Base-by-base conservation (phyloP, 2,329 filamentous ascomycete genomes). In the Fusarium ramigenum region DNA sequence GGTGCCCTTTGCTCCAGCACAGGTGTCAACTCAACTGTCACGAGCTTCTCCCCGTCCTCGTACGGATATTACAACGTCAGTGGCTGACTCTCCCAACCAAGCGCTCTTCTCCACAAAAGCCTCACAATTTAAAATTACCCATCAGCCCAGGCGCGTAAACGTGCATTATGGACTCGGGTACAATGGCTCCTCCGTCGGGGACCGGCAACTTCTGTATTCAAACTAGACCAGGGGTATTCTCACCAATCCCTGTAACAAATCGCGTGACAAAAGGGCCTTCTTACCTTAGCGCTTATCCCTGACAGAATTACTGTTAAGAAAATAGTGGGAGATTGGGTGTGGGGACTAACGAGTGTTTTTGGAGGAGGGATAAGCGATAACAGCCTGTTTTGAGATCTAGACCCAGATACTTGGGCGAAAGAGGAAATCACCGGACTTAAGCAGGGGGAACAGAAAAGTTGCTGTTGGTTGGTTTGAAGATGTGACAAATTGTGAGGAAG, bases 401-500 rank as follows among this genome's bases (percentile, higher is more conserved):
- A 63, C 70, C 52, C 42, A 58, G 25, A 21, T 25, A 23, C 28
- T 60, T 65, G 54, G 52, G 30, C 71, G 28, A 69, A 74, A 63
- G 9, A 47, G 72, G 72, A 66, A 74, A 62, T 74, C 63, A 62
- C 72, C 72, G 71, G 72, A 61, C 42, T 57, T 56, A 49, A 53
- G 50, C 49, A 69, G 56, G 53, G 50, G 56, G 50, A 49, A 28
- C 32, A 28, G 47, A 6, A 0, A 5, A 34, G 42, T 39, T 28
- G 40, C 16, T 57, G 30, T 30, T 28, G 28, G 30, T 36, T 36
- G 32, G 32, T 34, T 32, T 32, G 30, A 32, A 14, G 12, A 14
- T 50, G 54, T 37, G 19, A 40, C 50, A 34, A 39, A n/a, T 21
- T 21, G 23, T n/a, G 43, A 32, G 36, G 43, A 25, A 36, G 19